phyloP scores from a whole-genome alignment of 257 asterid genomes.

The Penstemon newberryi region DNA sequence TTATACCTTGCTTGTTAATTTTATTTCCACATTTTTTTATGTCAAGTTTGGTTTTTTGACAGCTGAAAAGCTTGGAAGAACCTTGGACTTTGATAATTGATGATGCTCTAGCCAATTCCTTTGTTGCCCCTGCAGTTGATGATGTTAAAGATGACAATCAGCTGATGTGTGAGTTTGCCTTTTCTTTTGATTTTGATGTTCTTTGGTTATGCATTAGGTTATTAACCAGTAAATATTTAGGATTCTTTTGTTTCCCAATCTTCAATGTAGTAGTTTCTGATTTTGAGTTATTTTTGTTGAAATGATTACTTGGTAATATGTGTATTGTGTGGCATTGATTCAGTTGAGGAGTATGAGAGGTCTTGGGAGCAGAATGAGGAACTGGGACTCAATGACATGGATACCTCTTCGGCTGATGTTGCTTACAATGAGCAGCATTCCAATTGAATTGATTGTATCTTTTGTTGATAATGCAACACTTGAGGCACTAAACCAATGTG shows the following conservation, averaged over 20 bases:
- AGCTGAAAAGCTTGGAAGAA: slow-evolving; percentile 75
- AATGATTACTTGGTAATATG: too few relatives aligned
- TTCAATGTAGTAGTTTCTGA: neutral
- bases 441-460: too few relatives aligned
- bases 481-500: too few relatives aligned
- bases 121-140: slow-evolving; percentile 80
- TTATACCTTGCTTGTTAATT: too few relatives aligned
- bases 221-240: neutral
- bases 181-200: neutral
- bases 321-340: neutral
- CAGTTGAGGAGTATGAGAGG: slow-evolving; percentile 87
- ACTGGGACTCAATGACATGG: slow-evolving; percentile 91
- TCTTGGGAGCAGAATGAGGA: slow-evolving; percentile 98
- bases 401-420: slow-evolving; percentile 74
- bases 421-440: slow-evolving; percentile 37
- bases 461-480: too few relatives aligned
- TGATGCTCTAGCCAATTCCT: slow-evolving; percentile 89
- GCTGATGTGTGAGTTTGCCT: slow-evolving; percentile 60
- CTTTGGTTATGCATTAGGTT: neutral
- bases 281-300: neutral
- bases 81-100: slow-evolving; percentile 91
- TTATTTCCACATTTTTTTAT: too few relatives aligned
- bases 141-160: slow-evolving; percentile 68
- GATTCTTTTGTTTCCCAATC: neutral
- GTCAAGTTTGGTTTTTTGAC: slow-evolving; percentile 17